Conservation (phyloP, 495 filamentous ascomycete genomes). For the Sabuloglossum arenarium region DNA sequence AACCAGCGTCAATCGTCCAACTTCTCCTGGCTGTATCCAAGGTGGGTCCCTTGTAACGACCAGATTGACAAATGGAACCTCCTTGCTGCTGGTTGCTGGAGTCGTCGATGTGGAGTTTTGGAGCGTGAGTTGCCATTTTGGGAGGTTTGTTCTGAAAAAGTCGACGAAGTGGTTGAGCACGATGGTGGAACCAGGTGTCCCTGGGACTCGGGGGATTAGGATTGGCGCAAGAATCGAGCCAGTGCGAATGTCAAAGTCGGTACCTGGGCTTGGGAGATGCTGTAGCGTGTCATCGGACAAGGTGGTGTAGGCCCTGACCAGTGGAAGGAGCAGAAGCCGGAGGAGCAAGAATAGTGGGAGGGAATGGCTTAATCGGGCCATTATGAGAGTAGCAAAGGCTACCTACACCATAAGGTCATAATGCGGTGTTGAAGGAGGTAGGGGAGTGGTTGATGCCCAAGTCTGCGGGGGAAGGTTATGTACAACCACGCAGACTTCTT, state of each 20-base stretch:
- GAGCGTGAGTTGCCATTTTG: conserved; percentile 56
- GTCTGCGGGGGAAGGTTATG: not conserved
- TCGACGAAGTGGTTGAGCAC: conserved; percentile 66
- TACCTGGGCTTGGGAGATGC: conserved; percentile 40
- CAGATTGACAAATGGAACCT: conserved; percentile 71
- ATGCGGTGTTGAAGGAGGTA: not conserved
- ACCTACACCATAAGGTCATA: not conserved
- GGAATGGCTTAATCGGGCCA: not conserved
- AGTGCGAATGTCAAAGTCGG: conserved; percentile 62
- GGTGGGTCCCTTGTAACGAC: conserved; percentile 83
- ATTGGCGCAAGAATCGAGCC: conserved; percentile 72
- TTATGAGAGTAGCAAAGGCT: not conserved
- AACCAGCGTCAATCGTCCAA: conserved; percentile 63
- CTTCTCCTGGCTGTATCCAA: conserved; percentile 47
- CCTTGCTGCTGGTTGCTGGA: conserved; percentile 41
- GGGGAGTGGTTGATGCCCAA: not conserved
- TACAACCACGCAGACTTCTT: not conserved
- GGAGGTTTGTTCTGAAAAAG: conserved; percentile 55
- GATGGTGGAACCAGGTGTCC: conserved; percentile 49
- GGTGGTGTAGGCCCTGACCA: conserved; percentile 36
- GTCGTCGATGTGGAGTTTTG: conserved; percentile 77
- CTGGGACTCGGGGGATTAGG: conserved; percentile 74
- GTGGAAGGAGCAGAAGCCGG: not conserved
- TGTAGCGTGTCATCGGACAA: conserved; percentile 53
- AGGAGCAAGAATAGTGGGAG: not conserved